Conservation (phyloP, 257 asterid species). For the Capsicum baccatum region DNA sequence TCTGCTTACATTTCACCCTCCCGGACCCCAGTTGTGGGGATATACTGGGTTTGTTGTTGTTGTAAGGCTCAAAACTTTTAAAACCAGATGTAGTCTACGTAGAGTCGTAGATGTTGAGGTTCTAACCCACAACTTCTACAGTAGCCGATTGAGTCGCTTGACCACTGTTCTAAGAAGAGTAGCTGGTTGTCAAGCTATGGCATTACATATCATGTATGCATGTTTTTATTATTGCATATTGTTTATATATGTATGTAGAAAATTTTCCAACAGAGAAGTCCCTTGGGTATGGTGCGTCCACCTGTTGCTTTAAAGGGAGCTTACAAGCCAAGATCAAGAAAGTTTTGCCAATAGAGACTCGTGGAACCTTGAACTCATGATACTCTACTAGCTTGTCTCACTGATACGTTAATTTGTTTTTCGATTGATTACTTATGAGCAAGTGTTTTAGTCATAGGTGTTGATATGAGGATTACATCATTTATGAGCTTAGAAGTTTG, state of each 20-base stretch:
- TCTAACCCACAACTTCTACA: too few relatives aligned
- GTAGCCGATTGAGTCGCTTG: too few relatives aligned
- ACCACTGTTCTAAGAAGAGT: too few relatives aligned
- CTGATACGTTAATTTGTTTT: not conserved
- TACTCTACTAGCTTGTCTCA: not conserved
- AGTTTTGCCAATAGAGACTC: not conserved
- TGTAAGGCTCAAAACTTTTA: too few relatives aligned
- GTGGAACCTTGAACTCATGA: not conserved
- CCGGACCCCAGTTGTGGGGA: too few relatives aligned
- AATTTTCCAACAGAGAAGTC: not conserved
- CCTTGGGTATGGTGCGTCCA: not conserved
- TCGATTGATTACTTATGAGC: not conserved
- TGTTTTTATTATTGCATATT: not conserved
- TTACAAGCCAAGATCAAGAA: not conserved
- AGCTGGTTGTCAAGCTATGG: too few relatives aligned
- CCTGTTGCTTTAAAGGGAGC: not conserved
- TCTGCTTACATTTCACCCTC: too few relatives aligned
- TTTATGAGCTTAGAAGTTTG: not conserved
- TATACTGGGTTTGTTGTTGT: too few relatives aligned
- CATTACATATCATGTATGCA: too few relatives aligned
- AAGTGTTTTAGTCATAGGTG: not conserved
- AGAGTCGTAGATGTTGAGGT: too few relatives aligned
- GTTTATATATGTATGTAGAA: not conserved
- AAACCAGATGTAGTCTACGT: too few relatives aligned
- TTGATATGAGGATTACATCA: not conserved